Evolutionary conservation across 1,284 basidiomycete genomes (phyloP).

Genomic region (Irpex sp.): DNA sequence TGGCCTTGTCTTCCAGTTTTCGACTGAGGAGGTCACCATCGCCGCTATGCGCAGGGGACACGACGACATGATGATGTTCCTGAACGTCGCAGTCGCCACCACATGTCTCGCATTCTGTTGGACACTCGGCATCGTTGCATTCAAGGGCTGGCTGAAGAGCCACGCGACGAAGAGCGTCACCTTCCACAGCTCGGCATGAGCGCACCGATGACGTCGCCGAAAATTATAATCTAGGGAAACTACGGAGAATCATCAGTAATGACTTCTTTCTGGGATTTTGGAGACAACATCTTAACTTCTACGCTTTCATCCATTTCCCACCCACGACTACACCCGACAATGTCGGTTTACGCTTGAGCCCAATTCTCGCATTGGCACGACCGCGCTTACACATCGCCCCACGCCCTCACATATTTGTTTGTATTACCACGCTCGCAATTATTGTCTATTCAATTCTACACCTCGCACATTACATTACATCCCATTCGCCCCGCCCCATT

Average conservation of each 20-base stretch:
- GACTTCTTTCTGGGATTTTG: not conserved
- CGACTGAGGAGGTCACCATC: constrained; percentile 87
- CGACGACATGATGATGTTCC: constrained; percentile 90
- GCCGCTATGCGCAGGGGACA: constrained; percentile 89
- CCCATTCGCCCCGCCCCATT: too few relatives aligned
- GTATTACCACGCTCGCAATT: not conserved
- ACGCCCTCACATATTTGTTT: not conserved
- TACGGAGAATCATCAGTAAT: not conserved
- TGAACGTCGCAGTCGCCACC: constrained; percentile 76
- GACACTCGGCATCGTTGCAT: constrained; percentile 65
- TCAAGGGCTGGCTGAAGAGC: constrained; percentile 77
- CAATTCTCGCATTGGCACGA: not conserved
- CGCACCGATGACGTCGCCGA: not conserved
- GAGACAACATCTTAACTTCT: not conserved
- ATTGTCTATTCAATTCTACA: not conserved
- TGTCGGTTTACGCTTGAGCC: not conserved
- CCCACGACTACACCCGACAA: not conserved
- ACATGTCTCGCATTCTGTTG: constrained; percentile 84
- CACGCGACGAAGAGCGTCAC: constrained; percentile 38
- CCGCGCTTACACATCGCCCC: not conserved
- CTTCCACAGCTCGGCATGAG: constrained; percentile 42
- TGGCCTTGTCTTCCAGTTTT: constrained; percentile 90
- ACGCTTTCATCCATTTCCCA: not conserved
- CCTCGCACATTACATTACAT: too few relatives aligned
- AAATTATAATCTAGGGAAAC: not conserved